Percentiles rank a stretch among this genome's conserved stretches.
These are phyloP conservation scores for Tuber umbilicatum DNA, from an alignment of 495 filamentous ascomycete species.

Conservation along the genomic window DNA sequence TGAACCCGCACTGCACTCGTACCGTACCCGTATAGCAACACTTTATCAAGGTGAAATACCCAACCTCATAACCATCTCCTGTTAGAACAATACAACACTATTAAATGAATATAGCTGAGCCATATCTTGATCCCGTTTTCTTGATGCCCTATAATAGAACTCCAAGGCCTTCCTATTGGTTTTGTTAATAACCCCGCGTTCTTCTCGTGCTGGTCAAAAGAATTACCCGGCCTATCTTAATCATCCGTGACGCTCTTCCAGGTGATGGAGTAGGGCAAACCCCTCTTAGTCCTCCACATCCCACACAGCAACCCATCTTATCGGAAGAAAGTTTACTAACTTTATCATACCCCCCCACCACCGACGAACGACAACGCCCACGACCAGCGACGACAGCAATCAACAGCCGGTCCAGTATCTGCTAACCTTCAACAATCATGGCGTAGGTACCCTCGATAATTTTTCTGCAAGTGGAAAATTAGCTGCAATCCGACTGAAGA, in stretches of 20 bases:
- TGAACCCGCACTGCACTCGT: too few species aligned
- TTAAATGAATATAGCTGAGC: background rate
- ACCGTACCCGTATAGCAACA: background rate
- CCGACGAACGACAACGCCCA: conserved; percentile 34
- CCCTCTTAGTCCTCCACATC: conserved; percentile 26
- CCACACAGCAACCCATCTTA: conserved; percentile 23
- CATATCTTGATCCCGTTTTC: background rate
- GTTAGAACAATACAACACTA: background rate
- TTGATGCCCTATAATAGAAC: background rate
- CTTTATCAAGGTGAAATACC: background rate
- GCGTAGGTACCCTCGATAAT: conserved; percentile 32
- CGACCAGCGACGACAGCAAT: conserved; percentile 15
- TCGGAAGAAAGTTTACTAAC: conserved; percentile 16
- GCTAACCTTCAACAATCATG: conserved; percentile 30
- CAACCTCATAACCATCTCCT: background rate
- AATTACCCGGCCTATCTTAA: conserved; percentile 21
- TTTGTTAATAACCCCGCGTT: background rate
- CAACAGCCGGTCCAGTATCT: conserved; percentile 11
- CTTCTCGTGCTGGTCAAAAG: too few species aligned
- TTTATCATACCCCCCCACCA: conserved; percentile 34
- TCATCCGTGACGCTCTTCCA: conserved; percentile 24
- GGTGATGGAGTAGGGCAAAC: conserved; percentile 10
- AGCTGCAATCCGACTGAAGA: background rate
- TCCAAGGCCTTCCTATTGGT: background rate
- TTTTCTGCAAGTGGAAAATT: background rate